Percentiles rank a stretch among this genome's conserved stretches.
phyloP scores from a whole-genome alignment of 306 rosid genomes.

The Sicyos edulis region DNA sequence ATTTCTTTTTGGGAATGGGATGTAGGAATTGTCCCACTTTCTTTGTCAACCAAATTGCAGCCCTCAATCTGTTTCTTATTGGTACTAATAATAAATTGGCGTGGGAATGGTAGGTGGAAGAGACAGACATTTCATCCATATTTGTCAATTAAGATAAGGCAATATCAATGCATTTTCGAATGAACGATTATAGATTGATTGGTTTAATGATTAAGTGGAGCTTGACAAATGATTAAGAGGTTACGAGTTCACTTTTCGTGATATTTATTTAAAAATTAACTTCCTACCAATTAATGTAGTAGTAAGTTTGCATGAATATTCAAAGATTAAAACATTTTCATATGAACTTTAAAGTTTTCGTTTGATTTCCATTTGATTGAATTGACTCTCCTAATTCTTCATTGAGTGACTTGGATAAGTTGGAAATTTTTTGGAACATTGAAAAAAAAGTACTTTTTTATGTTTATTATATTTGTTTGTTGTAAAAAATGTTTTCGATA shows the following conservation, averaged over 20 bases:
- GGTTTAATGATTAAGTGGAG: too few relatives aligned
- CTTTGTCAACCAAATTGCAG: conserved; percentile 12
- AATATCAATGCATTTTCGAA: background rate
- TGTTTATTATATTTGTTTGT: too few relatives aligned
- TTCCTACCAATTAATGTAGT: too few relatives aligned
- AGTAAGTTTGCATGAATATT: too few relatives aligned
- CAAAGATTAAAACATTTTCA: too few relatives aligned
- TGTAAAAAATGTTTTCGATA: background rate
- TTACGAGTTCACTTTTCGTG: too few relatives aligned
- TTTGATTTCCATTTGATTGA: too few relatives aligned
- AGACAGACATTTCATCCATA: conserved; percentile 13
- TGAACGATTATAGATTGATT: background rate
- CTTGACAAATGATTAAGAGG: too few relatives aligned
- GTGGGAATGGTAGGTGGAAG: conserved; percentile 8
- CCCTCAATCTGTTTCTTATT: conserved; percentile 12
- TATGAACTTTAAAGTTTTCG: too few relatives aligned
- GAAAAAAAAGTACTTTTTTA: too few relatives aligned
- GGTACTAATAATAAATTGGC: background rate
- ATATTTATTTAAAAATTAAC: too few relatives aligned
- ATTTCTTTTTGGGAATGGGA: conserved; percentile 8
- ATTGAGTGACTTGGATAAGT: background rate
- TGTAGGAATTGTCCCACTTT: conserved; percentile 20
- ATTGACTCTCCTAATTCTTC: too few relatives aligned
- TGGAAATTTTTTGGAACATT: background rate
- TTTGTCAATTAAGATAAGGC: conserved; percentile 3